Conservation (phyloP, 2,329 filamentous ascomycete genomes). For the Chrysoporthe austroafricana region DNA sequence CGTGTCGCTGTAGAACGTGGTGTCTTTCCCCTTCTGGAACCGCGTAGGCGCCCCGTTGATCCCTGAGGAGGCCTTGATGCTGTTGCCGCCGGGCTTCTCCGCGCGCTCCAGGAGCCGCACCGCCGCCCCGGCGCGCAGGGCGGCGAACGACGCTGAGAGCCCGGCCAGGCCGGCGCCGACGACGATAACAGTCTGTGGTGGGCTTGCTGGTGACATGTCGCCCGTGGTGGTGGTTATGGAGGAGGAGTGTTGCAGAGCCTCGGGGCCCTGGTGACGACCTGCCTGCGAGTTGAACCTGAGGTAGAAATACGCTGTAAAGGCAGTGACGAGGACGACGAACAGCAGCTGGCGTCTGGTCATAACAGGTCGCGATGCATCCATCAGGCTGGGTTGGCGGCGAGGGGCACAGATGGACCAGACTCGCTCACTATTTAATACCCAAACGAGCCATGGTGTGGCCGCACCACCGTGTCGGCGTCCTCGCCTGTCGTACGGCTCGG, state of each 20-base stretch:
- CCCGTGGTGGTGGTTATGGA: neutral
- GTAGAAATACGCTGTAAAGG: constrained; percentile 21
- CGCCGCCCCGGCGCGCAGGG: constrained; percentile 53
- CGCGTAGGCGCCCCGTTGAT: constrained; percentile 66
- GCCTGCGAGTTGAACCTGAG: neutral
- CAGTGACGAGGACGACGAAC: constrained; percentile 19
- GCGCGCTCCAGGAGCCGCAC: constrained; percentile 64
- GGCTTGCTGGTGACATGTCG: constrained; percentile 25
- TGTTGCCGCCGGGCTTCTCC: constrained; percentile 65
- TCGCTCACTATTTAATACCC: constrained; percentile 9
- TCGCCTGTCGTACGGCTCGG: constrained; percentile 2
- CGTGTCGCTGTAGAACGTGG: constrained; percentile 59
- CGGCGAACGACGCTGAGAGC: constrained; percentile 60
- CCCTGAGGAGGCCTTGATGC: constrained; percentile 68
- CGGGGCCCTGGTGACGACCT: neutral
- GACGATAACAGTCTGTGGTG: constrained; percentile 52
- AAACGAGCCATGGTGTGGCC: neutral
- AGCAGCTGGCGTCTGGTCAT: constrained; percentile 34
- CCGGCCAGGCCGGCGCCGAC: constrained; percentile 70
- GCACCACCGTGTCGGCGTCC: neutral
- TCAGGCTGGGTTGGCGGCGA: neutral
- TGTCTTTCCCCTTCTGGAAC: constrained; percentile 51
- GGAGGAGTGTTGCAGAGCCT: neutral
- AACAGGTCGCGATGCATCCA: constrained; percentile 14
- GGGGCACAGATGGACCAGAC: neutral